These are phyloP conservation scores for Dittrichia graveolens DNA, from an alignment of 129 eudicot genomes.

Conservation along the genomic window DNA sequence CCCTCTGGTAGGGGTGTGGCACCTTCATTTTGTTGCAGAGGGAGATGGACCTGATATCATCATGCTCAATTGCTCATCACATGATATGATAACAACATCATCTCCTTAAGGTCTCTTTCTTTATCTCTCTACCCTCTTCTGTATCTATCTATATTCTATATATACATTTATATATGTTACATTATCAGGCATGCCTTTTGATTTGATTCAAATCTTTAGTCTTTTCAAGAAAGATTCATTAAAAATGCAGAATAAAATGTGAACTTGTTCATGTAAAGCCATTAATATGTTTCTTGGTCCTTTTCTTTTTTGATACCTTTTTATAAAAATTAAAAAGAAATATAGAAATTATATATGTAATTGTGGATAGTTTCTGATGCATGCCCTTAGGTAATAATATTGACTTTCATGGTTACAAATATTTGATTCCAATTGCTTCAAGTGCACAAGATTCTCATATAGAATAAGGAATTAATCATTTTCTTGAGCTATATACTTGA, in stretches of 20 bases:
- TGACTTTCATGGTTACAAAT: not conserved
- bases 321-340: not conserved
- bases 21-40: constrained; percentile 18
- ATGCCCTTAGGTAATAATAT: not conserved
- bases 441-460: constrained; percentile 7
- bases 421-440: not conserved
- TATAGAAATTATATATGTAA: not conserved
- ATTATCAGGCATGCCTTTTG: constrained; percentile 3
- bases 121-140: not conserved
- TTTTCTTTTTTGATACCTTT: not conserved
- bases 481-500: not conserved
- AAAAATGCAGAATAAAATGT: not conserved
- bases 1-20: constrained; percentile 19
- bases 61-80: constrained; percentile 21
- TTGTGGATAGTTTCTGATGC: constrained; percentile 6
- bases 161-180: not conserved
- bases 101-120: constrained; percentile 15
- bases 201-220: not conserved
- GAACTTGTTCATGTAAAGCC: constrained; percentile 11
- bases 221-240: not conserved
- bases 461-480: not conserved
- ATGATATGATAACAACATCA: constrained; percentile 2
- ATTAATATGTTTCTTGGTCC: not conserved
- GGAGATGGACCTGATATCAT: constrained; percentile 10
- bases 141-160: not conserved